phyloP scores from a whole-genome alignment of 2,329 filamentous ascomycete genomes.

The Xylaria sp. region DNA sequence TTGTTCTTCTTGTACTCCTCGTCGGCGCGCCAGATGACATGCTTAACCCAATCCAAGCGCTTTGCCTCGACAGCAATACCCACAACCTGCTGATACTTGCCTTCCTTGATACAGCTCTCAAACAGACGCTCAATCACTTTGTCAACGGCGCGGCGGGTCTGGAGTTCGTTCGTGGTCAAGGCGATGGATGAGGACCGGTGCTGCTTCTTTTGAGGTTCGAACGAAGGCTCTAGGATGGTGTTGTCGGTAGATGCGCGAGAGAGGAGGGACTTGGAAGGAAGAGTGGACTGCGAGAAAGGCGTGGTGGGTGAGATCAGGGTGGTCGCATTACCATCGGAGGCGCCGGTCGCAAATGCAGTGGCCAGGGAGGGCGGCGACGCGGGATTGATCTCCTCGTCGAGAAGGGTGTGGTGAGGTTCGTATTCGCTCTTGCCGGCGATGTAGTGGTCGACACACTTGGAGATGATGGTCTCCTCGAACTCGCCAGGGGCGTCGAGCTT shows the following conservation, averaged over 20 bases:
- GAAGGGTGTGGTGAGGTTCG: slow-evolving; percentile 55
- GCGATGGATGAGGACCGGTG: slow-evolving; percentile 66
- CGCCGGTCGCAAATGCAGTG: slow-evolving; percentile 75
- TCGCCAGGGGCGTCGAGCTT: slow-evolving; percentile 89
- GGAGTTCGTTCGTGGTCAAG: slow-evolving; percentile 65
- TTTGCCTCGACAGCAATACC: slow-evolving; percentile 96
- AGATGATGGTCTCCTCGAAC: slow-evolving; percentile 98
- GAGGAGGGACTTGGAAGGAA: slow-evolving; percentile 94
- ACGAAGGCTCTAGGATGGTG: slow-evolving; percentile 63
- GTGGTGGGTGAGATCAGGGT: slow-evolving; percentile 86
- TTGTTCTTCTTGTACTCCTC: slow-evolving; percentile 79
- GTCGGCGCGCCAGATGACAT: slow-evolving; percentile 86
- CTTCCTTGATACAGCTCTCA: slow-evolving; percentile 83
- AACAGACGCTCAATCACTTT: slow-evolving; percentile 87
- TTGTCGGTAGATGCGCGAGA: slow-evolving; percentile 76
- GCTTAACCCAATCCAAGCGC: slow-evolving; percentile 83
- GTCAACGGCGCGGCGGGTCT: slow-evolving; percentile 80
- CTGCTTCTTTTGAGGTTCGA: slow-evolving; percentile 59
- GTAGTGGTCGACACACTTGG: slow-evolving; percentile 97
- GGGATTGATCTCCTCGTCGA: slow-evolving; percentile 44
- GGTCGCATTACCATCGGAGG: slow-evolving; percentile 68
- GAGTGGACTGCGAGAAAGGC: slow-evolving; percentile 90
- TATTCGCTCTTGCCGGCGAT: slow-evolving; percentile 72
- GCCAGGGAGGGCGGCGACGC: slow-evolving; percentile 70
- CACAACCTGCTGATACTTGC: slow-evolving; percentile 92